Evolutionary conservation across 2,329 filamentous ascomycete species (phyloP), one percentile per base, ranked within the genome.

Genomic region (Shiraia sp.): DNA sequence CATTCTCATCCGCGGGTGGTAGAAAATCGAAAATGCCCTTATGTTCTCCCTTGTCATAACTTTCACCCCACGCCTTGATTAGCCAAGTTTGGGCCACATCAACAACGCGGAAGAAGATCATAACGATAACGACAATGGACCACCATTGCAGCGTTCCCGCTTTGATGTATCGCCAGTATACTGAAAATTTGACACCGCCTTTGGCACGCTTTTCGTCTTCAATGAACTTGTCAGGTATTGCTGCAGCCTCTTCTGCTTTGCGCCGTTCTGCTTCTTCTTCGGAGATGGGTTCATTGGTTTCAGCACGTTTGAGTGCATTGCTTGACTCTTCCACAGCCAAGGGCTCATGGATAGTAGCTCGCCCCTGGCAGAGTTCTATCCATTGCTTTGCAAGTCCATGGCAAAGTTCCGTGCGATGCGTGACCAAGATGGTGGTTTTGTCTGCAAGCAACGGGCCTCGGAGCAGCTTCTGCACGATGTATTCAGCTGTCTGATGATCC

Each of bases 91-190:
- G 81, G 1, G 77, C 78, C 27, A 95, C 75, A 26, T 84, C 79
- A 13, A 81, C 71, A 10, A 83, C 59, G 6, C 90, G 83, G 55
- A 83, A 88, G 0, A 83, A 28, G 5, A 79, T 67, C 45, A 91
- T 81, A 10, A 84, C 72, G 1, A 81, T 24, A 3, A 92, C 73
- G 2, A 91, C 75, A 1, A 82, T 57, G 3, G 72, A 65, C 90
- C 90, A 96, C 75, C 85, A 89, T 41, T 75, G 75, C 31, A 91
- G 74, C 10, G 82, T 86, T 2, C 90, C 90, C 4, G 90, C 88
- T 66, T 83, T 87, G 70, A 95, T 83, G 53, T 95, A 96, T 49
- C 84, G 82, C 83, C 87, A 90, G 61, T 95, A 96, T 0, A 95
- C 85, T 6, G 78, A 78, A 9, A 82, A 72, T 55, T 90, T 81